A percentile compares a stretch with the other conserved stretches of the same genome.
These are phyloP conservation scores for Chalciporus sphaerocephalus DNA, from an alignment of 768 basidiomycete genomes.

Conservation along the genomic window DNA sequence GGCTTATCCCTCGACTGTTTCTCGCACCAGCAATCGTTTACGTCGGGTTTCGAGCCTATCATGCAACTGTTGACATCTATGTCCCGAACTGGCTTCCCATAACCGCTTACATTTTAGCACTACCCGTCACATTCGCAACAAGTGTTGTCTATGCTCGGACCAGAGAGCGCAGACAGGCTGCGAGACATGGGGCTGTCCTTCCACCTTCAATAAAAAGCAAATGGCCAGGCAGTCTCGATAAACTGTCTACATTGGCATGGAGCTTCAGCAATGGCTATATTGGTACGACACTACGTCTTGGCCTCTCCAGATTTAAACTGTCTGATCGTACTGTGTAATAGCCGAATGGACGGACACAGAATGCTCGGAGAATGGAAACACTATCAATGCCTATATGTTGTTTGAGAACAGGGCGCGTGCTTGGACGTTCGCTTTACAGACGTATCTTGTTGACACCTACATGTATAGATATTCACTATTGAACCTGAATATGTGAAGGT, in stretches of 20 bases:
- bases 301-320: not conserved
- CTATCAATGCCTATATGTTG: constrained; percentile 18
- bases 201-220: constrained; percentile 37
- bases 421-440: not conserved
- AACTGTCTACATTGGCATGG: constrained; percentile 36
- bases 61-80: not conserved
- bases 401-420: constrained; percentile 26
- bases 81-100: constrained; percentile 12
- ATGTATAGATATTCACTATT: constrained; percentile 31
- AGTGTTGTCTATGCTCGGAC: constrained; percentile 41
- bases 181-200: constrained; percentile 43
- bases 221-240: constrained; percentile 44
- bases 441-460: not conserved
- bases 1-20: constrained; percentile 27
- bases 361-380: constrained; percentile 21
- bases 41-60: constrained; percentile 10
- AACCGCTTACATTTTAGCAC: constrained; percentile 20
- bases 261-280: constrained; percentile 45
- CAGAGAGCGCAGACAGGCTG: constrained; percentile 40
- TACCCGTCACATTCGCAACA: constrained; percentile 20
- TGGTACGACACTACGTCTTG: constrained; percentile 29
- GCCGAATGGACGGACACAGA: constrained; percentile 13
- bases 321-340: constrained; percentile 1
- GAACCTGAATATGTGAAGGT: constrained; percentile 43
- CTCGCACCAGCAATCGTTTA: constrained; percentile 17